These are phyloP conservation scores for Malassezia restricta DNA, from an alignment of 1,284 basidiomycete species.

Conservation along the genomic window DNA sequence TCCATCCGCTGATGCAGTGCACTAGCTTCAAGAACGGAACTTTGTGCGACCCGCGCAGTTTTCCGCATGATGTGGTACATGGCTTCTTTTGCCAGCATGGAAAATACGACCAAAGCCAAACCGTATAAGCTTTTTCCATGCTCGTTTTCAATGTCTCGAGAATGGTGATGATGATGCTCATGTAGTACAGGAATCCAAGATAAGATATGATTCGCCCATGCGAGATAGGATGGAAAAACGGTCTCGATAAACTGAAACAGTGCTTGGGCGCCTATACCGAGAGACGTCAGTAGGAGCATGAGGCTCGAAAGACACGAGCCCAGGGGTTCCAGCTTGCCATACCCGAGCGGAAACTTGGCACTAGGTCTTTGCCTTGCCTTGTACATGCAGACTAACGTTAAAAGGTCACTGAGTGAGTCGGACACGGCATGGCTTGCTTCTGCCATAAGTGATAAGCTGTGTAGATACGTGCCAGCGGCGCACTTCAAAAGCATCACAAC, in stretches of 20 bases:
- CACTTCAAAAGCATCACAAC: slow-evolving; percentile 73
- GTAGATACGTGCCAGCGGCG: slow-evolving; percentile 48
- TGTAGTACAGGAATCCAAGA: not conserved
- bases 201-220: slow-evolving; percentile 26
- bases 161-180: slow-evolving; percentile 48
- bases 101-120: slow-evolving; percentile 60
- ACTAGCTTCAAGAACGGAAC: slow-evolving; percentile 61
- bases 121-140: not conserved
- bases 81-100: slow-evolving; percentile 79
- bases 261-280: slow-evolving; percentile 83
- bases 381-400: slow-evolving; percentile 82
- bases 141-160: slow-evolving; percentile 7
- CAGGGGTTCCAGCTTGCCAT: slow-evolving; percentile 82
- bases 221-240: not conserved
- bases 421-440: slow-evolving; percentile 90
- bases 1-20: slow-evolving; percentile 74
- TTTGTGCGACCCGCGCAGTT: slow-evolving; percentile 78
- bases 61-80: slow-evolving; percentile 55
- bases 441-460: slow-evolving; percentile 79
- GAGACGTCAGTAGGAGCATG: slow-evolving; percentile 65
- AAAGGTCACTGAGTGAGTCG: slow-evolving; percentile 74
- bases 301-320: slow-evolving; percentile 74
- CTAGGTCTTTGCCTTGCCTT: slow-evolving; percentile 69
- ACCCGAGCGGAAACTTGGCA: slow-evolving; percentile 66
- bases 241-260: slow-evolving; percentile 48